Percentiles rank a stretch among this genome's conserved stretches.
phyloP scores from a whole-genome alignment of 768 basidiomycete genomes.

The Pleurotus pulmonarius region DNA sequence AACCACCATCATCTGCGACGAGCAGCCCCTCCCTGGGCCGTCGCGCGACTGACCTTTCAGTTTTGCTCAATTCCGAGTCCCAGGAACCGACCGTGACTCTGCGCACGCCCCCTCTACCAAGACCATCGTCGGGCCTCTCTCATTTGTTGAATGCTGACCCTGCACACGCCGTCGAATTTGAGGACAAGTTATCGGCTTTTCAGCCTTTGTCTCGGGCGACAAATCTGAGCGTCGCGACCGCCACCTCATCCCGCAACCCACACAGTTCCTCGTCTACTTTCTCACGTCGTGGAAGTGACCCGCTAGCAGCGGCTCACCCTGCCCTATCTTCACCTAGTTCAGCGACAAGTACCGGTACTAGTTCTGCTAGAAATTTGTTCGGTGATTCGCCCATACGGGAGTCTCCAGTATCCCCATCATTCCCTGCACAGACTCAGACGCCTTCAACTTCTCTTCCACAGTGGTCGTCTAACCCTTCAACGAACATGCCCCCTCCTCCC shows the following conservation, averaged over 20 bases:
- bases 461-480: conserved; percentile 26
- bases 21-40: conserved; percentile 47
- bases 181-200: conserved; percentile 28
- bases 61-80: conserved; percentile 67
- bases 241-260: conserved; percentile 11
- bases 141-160: conserved; percentile 30
- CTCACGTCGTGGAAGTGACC: conserved; percentile 22
- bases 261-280: conserved; percentile 14
- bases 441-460: conserved; percentile 34
- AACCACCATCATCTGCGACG: conserved; percentile 29
- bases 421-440: conserved; percentile 21
- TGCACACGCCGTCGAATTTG: conserved; percentile 14
- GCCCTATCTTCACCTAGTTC: conserved; percentile 5
- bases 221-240: conserved; percentile 12
- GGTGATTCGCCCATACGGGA: conserved; percentile 4
- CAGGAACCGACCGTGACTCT: conserved; percentile 16
- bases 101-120: conserved; percentile 26
- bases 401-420: conserved; percentile 4
- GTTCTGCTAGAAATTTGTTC: conserved; percentile 3
- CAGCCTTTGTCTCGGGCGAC: conserved; percentile 24
- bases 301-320: conserved; percentile 17
- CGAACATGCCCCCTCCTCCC: conserved; percentile 28
- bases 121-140: conserved; percentile 38
- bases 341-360: conserved; percentile 6
- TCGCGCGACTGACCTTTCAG: conserved; percentile 77